Evolutionary conservation across 192 early-diverging fungal species (phyloP).

Genomic region (Entomortierella chlamydospora): DNA sequence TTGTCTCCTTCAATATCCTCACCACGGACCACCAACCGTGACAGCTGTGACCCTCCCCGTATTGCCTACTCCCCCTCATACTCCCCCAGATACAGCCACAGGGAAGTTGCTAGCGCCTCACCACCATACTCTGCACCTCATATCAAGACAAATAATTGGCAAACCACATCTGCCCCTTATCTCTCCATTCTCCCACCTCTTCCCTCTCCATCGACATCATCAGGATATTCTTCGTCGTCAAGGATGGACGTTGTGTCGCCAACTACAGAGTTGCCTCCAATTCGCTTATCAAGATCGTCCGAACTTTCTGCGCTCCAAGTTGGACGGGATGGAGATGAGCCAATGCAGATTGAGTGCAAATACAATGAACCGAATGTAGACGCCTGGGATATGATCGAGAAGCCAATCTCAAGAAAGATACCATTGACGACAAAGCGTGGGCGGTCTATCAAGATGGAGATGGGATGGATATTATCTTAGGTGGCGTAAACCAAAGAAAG

Average conservation of each 20-base stretch:
- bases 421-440: slow-evolving; percentile 47
- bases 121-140: background rate
- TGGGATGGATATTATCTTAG: slow-evolving; percentile 53
- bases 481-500: background rate
- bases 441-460: slow-evolving; percentile 51
- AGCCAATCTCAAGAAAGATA: slow-evolving; percentile 36
- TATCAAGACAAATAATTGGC: slow-evolving; percentile 2
- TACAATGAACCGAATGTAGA: slow-evolving; percentile 54
- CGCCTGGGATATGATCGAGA: slow-evolving; percentile 54
- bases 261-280: slow-evolving; percentile 24
- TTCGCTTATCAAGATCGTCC: slow-evolving; percentile 11
- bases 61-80: slow-evolving; percentile 50
- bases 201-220: background rate
- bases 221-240: background rate
- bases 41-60: slow-evolving; percentile 8
- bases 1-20: slow-evolving; percentile 8
- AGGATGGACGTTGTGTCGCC: slow-evolving; percentile 36
- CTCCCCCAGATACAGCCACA: slow-evolving; percentile 24
- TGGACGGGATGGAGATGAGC: slow-evolving; percentile 35
- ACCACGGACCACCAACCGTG: slow-evolving; percentile 1
- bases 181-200: background rate
- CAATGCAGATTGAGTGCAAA: slow-evolving; percentile 48
- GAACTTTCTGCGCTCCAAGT: slow-evolving; percentile 16
- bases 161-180: background rate
- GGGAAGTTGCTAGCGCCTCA: background rate